These are phyloP conservation scores for Triticum turgidum DNA, from an alignment of 176 grass and related monocot genomes.

Conservation along the genomic window DNA sequence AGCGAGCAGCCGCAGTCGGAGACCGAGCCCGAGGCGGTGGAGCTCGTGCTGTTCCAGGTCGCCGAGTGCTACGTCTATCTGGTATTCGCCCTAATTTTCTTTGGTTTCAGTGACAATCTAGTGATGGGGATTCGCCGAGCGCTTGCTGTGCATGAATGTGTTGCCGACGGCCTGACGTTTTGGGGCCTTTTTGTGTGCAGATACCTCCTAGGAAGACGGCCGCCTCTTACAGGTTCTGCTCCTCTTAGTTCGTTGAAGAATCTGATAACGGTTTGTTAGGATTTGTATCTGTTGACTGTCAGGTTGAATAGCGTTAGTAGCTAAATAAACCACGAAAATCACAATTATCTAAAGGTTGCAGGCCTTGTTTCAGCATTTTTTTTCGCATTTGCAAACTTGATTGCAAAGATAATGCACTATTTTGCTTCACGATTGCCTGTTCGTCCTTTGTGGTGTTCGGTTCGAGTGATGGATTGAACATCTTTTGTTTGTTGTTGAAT, in stretches of 20 bases:
- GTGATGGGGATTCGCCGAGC: slow-evolving; percentile 10
- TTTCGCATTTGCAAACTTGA: background rate
- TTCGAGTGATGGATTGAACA: background rate
- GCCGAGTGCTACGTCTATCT: slow-evolving; percentile 96
- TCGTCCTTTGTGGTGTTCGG: background rate
- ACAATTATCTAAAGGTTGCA: background rate
- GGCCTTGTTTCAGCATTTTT: background rate
- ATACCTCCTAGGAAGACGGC: slow-evolving; percentile 95
- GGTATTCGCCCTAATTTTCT: slow-evolving; percentile 28
- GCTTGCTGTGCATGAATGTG: background rate
- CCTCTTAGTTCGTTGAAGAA: background rate
- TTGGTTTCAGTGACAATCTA: background rate
- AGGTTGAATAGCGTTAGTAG: background rate
- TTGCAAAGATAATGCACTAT: background rate
- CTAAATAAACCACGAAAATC: background rate
- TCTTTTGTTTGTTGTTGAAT: background rate
- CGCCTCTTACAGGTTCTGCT: slow-evolving; percentile 81
- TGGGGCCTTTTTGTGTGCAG: slow-evolving; percentile 40
- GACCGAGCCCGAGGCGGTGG: slow-evolving; percentile 52
- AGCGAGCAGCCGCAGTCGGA: slow-evolving; percentile 46
- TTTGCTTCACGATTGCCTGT: slow-evolving; percentile 2
- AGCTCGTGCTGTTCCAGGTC: slow-evolving; percentile 91
- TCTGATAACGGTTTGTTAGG: background rate
- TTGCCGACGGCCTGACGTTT: slow-evolving; percentile 24
- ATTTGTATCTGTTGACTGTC: background rate